Conservation (phyloP, 768 basidiomycete genomes). For the Dentipellis fragilis region DNA sequence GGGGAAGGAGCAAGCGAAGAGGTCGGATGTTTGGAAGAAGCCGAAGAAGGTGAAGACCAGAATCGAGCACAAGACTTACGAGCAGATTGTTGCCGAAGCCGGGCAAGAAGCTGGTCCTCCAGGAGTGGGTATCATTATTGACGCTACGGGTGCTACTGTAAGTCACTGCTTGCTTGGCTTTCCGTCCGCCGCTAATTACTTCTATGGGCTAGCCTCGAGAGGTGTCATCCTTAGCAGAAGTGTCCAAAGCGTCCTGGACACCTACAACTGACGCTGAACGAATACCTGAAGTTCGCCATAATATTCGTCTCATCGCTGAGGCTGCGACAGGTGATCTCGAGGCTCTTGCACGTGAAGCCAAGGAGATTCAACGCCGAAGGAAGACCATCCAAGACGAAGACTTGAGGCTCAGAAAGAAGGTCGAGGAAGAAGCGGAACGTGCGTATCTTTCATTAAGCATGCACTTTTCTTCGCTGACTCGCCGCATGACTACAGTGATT, state of each 20-base stretch:
- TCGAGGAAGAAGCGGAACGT: conserved; percentile 74
- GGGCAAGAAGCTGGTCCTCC: conserved; percentile 42
- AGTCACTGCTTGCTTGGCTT: conserved; percentile 19
- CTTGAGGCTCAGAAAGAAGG: conserved; percentile 50
- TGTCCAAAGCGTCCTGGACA: conserved; percentile 72
- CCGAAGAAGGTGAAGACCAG: conserved; percentile 78
- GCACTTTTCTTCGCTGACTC: background rate
- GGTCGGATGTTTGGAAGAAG: conserved; percentile 78
- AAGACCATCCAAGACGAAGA: conserved; percentile 66
- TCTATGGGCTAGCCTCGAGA: conserved; percentile 59
- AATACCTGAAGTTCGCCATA: conserved; percentile 96
- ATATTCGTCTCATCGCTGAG: conserved; percentile 79
- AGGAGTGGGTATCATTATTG: conserved; percentile 82
- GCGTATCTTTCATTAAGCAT: conserved; percentile 17
- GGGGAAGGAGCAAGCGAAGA: conserved; percentile 37
- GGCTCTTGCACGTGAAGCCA: conserved; percentile 84
- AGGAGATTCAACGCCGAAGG: conserved; percentile 70
- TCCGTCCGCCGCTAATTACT: background rate
- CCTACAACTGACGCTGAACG: conserved; percentile 80
- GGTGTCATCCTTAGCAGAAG: conserved; percentile 73
- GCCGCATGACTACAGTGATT: conserved; percentile 43
- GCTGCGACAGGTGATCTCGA: conserved; percentile 78
- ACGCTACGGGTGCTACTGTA: conserved; percentile 89
- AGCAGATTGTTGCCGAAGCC: conserved; percentile 86
- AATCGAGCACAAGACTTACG: conserved; percentile 93